phyloP scores from a whole-genome alignment of 2,329 filamentous ascomycete genomes.

The Microdochium nivale region DNA sequence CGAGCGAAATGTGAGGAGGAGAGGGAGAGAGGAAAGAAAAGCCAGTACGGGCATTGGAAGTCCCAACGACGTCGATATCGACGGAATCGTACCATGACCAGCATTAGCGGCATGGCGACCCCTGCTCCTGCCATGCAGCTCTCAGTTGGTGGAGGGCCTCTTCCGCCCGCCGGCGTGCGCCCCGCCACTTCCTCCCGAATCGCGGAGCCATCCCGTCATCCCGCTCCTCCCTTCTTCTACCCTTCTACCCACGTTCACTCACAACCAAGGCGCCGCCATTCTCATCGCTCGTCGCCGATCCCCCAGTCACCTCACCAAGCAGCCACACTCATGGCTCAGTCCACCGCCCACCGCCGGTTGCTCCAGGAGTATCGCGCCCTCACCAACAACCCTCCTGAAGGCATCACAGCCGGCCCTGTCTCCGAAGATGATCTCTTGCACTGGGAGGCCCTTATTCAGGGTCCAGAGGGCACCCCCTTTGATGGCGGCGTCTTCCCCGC shows the following conservation, averaged over 20 bases:
- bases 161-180: no score
- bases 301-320: background rate
- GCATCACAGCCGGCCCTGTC: constrained; percentile 89
- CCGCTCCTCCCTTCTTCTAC: no score
- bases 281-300: no score
- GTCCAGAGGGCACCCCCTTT: constrained; percentile 90
- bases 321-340: constrained; percentile 39
- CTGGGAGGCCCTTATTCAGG: constrained; percentile 95
- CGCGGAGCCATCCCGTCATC: no score
- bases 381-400: constrained; percentile 91
- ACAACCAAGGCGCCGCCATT: no score
- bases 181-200: no score
- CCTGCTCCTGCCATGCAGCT: background rate
- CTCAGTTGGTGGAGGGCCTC: background rate
- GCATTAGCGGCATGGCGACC: background rate
- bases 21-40: background rate
- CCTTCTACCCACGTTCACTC: no score
- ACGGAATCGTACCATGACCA: background rate
- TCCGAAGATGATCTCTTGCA: constrained; percentile 90
- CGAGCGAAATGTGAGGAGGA: background rate
- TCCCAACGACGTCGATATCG: background rate
- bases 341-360: constrained; percentile 67
- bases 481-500: constrained; percentile 94
- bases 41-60: background rate
- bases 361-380: constrained; percentile 95